Percentiles rank a stretch among this genome's conserved stretches.
phyloP scores from a whole-genome alignment of 2,329 filamentous ascomycete genomes.

The Colletotrichum sublineola region DNA sequence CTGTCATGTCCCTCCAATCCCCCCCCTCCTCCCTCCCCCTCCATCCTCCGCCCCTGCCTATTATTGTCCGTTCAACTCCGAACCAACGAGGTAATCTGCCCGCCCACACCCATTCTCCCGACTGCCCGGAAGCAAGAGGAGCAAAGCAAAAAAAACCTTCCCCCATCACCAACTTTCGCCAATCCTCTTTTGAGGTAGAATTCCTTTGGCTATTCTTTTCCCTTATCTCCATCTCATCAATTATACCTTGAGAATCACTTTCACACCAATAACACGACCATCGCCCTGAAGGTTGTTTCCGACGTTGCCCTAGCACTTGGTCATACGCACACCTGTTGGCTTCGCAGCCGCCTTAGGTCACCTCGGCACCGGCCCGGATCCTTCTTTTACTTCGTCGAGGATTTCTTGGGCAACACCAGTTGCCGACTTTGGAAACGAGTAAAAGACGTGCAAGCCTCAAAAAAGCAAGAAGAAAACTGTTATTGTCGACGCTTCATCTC shows the following conservation, averaged over 20 bases:
- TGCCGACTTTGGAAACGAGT: not conserved
- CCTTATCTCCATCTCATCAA: not conserved
- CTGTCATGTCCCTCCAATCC: slow-evolving; percentile 44
- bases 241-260: not conserved
- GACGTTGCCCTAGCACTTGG: not conserved
- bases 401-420: not conserved
- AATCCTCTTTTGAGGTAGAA: not conserved
- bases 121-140: slow-evolving; percentile 9
- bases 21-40: slow-evolving; percentile 20
- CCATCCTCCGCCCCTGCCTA: slow-evolving; percentile 39
- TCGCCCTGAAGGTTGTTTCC: not conserved
- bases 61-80: slow-evolving; percentile 33
- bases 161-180: not conserved
- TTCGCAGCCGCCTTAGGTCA: slow-evolving; percentile 22
- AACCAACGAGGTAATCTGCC: not conserved
- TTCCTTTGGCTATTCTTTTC: not conserved
- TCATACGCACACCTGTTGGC: slow-evolving; percentile 23
- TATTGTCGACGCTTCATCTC: not conserved
- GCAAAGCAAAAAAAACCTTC: not conserved
- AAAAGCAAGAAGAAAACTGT: too few relatives aligned
- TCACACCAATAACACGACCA: not conserved
- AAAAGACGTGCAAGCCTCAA: not conserved
- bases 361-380: slow-evolving; percentile 29
- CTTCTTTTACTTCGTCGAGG: not conserved
- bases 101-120: not conserved